Percentiles rank a stretch among this genome's conserved stretches.
phyloP scores from a whole-genome alignment of 2,329 filamentous ascomycete genomes.

The Phaeoacremonium minimum region DNA sequence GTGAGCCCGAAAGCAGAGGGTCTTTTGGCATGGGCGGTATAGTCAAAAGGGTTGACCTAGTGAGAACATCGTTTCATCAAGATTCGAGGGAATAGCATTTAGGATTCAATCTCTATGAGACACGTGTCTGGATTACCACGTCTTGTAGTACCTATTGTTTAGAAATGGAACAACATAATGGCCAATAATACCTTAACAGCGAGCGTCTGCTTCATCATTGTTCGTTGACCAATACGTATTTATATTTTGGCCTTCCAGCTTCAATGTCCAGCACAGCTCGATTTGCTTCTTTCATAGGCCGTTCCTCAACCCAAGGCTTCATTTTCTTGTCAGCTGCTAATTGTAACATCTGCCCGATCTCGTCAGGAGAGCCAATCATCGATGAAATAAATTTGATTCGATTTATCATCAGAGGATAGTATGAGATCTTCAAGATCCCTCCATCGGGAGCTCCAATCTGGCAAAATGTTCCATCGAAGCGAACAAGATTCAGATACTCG shows the following conservation, averaged over 20 bases:
- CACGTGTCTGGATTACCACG: too few relatives aligned
- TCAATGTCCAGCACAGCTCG: conserved; percentile 51
- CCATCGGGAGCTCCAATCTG: conserved; percentile 62
- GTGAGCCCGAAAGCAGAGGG: too few relatives aligned
- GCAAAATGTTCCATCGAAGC: conserved; percentile 55
- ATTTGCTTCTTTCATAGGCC: conserved; percentile 51
- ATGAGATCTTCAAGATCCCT: conserved; percentile 35
- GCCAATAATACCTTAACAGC: too few relatives aligned
- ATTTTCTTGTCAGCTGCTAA: conserved; percentile 53
- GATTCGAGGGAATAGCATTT: too few relatives aligned
- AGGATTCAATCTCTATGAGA: too few relatives aligned
- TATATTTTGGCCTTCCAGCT: conserved; percentile 43
- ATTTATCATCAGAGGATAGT: conserved; percentile 53
- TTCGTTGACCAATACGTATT: conserved; percentile 42
- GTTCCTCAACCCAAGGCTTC: conserved; percentile 49
- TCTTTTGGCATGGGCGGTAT: too few relatives aligned
- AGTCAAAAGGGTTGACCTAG: too few relatives aligned
- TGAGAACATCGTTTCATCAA: too few relatives aligned
- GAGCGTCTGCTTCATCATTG: too few relatives aligned
- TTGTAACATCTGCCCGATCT: conserved; percentile 55
- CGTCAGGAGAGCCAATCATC: conserved; percentile 39
- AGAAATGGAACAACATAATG: too few relatives aligned
- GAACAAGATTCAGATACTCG: conserved; percentile 57
- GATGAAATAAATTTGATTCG: conserved; percentile 42
- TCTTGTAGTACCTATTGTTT: too few relatives aligned